phyloP scores from a whole-genome alignment of 805 yeast species.

The Wickerhamiella alocasiicola region DNA sequence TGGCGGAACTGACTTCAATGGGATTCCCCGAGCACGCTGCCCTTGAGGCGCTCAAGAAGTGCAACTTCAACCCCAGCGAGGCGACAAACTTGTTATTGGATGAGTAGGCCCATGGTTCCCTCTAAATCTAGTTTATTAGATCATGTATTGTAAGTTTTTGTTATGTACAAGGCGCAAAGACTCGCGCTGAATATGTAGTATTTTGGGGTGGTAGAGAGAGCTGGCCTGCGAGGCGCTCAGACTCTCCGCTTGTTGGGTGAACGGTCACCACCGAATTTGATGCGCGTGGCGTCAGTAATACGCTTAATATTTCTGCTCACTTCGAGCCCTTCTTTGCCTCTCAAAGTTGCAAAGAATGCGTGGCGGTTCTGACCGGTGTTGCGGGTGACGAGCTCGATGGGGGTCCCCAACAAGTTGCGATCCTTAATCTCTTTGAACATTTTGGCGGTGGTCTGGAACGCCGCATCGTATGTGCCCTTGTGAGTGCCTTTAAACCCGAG shows the following conservation, averaged over 20 bases:
- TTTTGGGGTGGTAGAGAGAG: too few relatives aligned
- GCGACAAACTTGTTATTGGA: conserved; percentile 84
- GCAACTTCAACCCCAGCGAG: conserved; percentile 63
- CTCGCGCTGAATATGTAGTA: too few relatives aligned
- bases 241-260: conserved; percentile 59
- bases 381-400: conserved; percentile 64
- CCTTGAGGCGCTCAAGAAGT: conserved; percentile 50
- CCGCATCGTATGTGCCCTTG: conserved; percentile 88
- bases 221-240: too few relatives aligned
- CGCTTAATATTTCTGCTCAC: conserved; percentile 57
- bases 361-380: conserved; percentile 84
- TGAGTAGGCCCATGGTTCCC: too few relatives aligned
- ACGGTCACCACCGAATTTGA: conserved; percentile 88
- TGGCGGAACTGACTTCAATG: conserved; percentile 77
- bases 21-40: conserved; percentile 67
- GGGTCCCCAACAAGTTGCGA: conserved; percentile 41
- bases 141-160: too few relatives aligned
- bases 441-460: conserved; percentile 67
- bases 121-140: neutral
- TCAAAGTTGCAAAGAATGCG: conserved; percentile 71
- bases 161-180: too few relatives aligned
- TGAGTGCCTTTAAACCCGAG: conserved; percentile 83
- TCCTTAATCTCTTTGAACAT: conserved; percentile 63
- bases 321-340: conserved; percentile 74
- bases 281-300: conserved; percentile 63